phyloP scores from a whole-genome alignment of 768 basidiomycete species.

The Suillus brevipes region DNA sequence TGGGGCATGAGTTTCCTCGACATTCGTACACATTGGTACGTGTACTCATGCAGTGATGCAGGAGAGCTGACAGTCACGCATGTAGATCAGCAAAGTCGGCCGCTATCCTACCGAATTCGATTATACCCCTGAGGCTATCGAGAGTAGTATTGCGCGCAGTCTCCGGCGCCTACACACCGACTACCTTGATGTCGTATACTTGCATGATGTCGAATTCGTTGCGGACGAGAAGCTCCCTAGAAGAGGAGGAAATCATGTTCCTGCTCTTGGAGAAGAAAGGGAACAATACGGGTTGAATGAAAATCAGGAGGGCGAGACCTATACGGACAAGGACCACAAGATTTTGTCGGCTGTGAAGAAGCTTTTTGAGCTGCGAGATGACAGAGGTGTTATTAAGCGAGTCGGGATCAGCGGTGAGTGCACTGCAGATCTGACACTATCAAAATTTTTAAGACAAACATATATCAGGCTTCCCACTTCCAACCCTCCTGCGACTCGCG shows the following conservation, averaged over 20 bases:
- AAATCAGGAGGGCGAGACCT: constrained; percentile 56
- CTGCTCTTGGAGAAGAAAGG: constrained; percentile 54
- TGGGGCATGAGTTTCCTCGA: constrained; percentile 73
- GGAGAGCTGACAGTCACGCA: background rate
- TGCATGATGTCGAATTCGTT: constrained; percentile 86
- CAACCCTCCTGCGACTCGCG: constrained; percentile 81
- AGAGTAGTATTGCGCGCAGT: constrained; percentile 65
- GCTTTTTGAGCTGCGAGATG: constrained; percentile 65
- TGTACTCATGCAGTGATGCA: background rate
- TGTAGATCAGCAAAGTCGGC: constrained; percentile 84
- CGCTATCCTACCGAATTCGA: constrained; percentile 70
- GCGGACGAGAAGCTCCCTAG: constrained; percentile 51
- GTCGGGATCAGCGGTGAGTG: constrained; percentile 78
- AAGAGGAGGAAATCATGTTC: constrained; percentile 53
- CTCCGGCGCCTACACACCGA: constrained; percentile 67
- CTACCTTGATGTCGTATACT: constrained; percentile 78
- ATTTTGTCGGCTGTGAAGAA: constrained; percentile 68
- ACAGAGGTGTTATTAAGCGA: constrained; percentile 62
- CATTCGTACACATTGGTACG: constrained; percentile 71
- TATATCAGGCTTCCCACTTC: constrained; percentile 70
- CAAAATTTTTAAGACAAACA: background rate
- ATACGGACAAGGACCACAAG: constrained; percentile 70
- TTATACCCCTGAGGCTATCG: constrained; percentile 67
- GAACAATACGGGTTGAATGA: constrained; percentile 63
- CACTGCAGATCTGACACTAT: background rate